Base-by-base conservation (phyloP, 768 basidiomycete species). In the Tricholoma terreum region DNA sequence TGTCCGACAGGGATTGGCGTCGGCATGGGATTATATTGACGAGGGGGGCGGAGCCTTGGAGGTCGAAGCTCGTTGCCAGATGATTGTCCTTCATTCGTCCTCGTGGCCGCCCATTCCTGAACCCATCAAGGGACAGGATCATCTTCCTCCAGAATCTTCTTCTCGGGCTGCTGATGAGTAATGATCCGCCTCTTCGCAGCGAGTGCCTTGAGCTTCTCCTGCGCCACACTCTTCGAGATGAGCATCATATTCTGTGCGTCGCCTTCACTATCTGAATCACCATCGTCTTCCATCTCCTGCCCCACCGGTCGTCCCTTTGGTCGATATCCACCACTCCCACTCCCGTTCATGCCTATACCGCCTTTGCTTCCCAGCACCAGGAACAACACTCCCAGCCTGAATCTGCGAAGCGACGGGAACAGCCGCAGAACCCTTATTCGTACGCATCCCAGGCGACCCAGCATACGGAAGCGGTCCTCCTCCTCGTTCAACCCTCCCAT, bases 251-350 rank as follows among this genome's bases (percentile, higher is more conserved):
- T 64, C 40, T 57, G 52, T 11, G 69, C 69, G 0, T 79, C 79
- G 2, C 73, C 74, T 14, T 84, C 81, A 2, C 71, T 74, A n/a
- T 84, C 84, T 35, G 74, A 79, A 15, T 75, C 83, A 56, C 79
- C 84, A 21, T 82, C 80, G n/a, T 86, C 82, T 58, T 90, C 89
- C 76, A 90, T 71, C 67, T 89, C 89, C 61, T 76, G 75, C 22
- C 78, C 85, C 55, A 80, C 75, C 1, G 87, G 89, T 4, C 80
- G 83, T 8, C 84, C 87, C 64, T 83, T 84, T 6, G 84, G 85
- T 14, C 85, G 74, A 60, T 89, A 87, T 6, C 77, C 81, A 11
- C 73, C 68, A 30, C 58, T 59, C 52, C 45, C 54, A n/a, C 57
- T 49, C 27, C 58, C 57, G 6, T 38, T 36, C 51, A n/a, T n/a